A percentile compares a stretch with the other conserved stretches of the same genome.
Evolutionary conservation across 2,329 filamentous ascomycete genomes (phyloP).

Genomic region (Trichoderma afroharzianum): DNA sequence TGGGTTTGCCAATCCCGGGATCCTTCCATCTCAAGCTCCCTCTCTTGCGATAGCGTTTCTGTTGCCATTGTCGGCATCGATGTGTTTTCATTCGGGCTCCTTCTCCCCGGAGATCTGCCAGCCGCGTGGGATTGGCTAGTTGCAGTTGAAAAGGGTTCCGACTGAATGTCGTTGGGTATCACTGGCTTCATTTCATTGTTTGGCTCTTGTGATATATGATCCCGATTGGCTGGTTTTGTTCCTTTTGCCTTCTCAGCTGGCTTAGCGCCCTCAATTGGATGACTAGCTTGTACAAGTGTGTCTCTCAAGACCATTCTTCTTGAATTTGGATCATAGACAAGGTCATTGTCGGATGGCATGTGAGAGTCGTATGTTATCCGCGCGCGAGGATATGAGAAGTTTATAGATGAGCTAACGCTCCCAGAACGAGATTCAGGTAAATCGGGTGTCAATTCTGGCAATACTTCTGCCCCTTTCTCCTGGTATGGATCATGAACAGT

Average conservation of each 20-base stretch:
- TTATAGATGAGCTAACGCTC: slow-evolving; percentile 52
- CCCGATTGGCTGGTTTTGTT: not conserved
- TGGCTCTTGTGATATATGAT: not conserved
- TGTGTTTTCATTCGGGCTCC: not conserved
- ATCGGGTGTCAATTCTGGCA: slow-evolving; percentile 30
- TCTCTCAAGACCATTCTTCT: slow-evolving; percentile 55
- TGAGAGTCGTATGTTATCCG: slow-evolving; percentile 32
- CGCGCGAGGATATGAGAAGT: slow-evolving; percentile 56
- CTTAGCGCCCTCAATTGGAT: not conserved
- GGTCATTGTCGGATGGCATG: slow-evolving; percentile 35
- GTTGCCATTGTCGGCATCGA: not conserved
- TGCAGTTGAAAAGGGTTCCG: not conserved
- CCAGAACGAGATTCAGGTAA: slow-evolving; percentile 37
- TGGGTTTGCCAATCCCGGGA: not conserved
- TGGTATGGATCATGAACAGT: slow-evolving; percentile 40
- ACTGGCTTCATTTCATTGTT: not conserved
- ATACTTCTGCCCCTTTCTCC: slow-evolving; percentile 42
- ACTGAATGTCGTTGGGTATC: not conserved
- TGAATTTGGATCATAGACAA: slow-evolving; percentile 65
- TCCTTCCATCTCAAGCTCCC: not conserved
- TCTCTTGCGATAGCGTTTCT: not conserved
- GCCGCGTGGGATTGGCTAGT: not conserved
- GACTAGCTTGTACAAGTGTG: slow-evolving; percentile 35
- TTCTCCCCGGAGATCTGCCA: not conserved
- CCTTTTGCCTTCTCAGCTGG: slow-evolving; percentile 16